Evolutionary conservation across 164 flowering plant species (phyloP).

Genomic region (Euptelea pleiosperma): DNA sequence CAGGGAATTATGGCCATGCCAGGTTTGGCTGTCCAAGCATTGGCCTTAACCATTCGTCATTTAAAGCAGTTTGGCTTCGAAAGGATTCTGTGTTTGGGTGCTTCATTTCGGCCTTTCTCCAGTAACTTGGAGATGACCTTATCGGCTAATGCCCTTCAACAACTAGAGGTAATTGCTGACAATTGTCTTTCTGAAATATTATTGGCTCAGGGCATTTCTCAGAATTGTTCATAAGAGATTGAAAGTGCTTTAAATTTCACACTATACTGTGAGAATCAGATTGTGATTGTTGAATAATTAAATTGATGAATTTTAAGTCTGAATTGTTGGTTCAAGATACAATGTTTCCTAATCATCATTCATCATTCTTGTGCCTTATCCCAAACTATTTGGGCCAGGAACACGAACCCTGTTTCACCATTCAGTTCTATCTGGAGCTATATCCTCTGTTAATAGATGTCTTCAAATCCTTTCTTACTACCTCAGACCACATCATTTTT

Average conservation of each 20-base stretch:
- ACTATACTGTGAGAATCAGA: no score
- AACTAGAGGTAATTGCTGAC: constrained; percentile 64
- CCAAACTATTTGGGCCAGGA: no score
- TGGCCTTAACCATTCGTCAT: constrained; percentile 71
- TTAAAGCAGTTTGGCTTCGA: constrained; percentile 89
- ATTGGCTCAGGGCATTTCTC: background rate
- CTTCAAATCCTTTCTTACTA: no score
- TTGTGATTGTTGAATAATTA: no score
- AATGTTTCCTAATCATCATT: no score
- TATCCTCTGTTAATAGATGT: no score
- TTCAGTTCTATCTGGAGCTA: no score
- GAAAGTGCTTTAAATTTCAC: background rate
- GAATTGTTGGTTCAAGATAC: no score
- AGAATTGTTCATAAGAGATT: background rate
- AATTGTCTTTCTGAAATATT: background rate
- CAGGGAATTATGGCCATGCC: constrained; percentile 84
- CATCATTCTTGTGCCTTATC: no score
- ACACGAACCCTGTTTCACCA: no score
- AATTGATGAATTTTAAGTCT: no score
- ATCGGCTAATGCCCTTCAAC: constrained; percentile 89
- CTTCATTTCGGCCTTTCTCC: constrained; percentile 71
- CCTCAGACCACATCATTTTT: no score
- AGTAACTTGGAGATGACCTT: constrained; percentile 71
- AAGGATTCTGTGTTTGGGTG: constrained; percentile 56
- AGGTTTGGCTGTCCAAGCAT: constrained; percentile 73